Percentiles rank a stretch among this genome's conserved stretches.
phyloP scores from a whole-genome alignment of 495 filamentous ascomycete species.

The Staphylotrichum tortipilum region DNA sequence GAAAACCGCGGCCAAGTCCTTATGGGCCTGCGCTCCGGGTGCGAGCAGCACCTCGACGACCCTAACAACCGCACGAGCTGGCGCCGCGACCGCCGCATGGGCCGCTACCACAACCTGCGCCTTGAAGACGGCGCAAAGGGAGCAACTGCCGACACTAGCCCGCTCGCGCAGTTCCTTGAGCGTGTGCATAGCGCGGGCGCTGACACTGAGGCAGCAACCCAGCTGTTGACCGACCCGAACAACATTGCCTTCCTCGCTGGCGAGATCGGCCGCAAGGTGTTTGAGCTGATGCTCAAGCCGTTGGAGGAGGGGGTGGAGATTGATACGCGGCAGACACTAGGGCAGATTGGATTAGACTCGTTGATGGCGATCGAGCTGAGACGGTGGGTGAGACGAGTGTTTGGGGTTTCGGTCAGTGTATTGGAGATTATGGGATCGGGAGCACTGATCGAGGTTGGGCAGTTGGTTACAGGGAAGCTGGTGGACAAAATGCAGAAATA shows the following conservation, averaged over 20 bases:
- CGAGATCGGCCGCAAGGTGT: slow-evolving; percentile 29
- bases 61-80: slow-evolving; percentile 24
- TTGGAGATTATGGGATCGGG: slow-evolving; percentile 33
- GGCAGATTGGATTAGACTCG: slow-evolving; percentile 31
- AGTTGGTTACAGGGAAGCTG: slow-evolving; percentile 5
- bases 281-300: slow-evolving; percentile 24
- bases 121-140: neutral
- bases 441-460: slow-evolving; percentile 21
- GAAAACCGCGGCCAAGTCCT: slow-evolving; percentile 21
- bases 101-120: slow-evolving; percentile 26
- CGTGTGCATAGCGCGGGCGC: neutral
- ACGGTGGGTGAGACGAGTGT: slow-evolving; percentile 22
- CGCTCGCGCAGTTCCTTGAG: neutral
- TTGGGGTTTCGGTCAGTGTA: slow-evolving; percentile 25
- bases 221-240: neutral
- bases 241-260: slow-evolving; percentile 20
- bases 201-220: too few species aligned
- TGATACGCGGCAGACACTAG: slow-evolving; percentile 12
- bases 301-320: slow-evolving; percentile 24
- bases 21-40: slow-evolving; percentile 29
- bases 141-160: neutral
- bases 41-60: slow-evolving; percentile 22
- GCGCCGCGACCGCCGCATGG: slow-evolving; percentile 33
- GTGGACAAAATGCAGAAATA: neutral
- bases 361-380: slow-evolving; percentile 35